Conservation (phyloP, 441 rosid genomes). For the Populus hybrid region DNA sequence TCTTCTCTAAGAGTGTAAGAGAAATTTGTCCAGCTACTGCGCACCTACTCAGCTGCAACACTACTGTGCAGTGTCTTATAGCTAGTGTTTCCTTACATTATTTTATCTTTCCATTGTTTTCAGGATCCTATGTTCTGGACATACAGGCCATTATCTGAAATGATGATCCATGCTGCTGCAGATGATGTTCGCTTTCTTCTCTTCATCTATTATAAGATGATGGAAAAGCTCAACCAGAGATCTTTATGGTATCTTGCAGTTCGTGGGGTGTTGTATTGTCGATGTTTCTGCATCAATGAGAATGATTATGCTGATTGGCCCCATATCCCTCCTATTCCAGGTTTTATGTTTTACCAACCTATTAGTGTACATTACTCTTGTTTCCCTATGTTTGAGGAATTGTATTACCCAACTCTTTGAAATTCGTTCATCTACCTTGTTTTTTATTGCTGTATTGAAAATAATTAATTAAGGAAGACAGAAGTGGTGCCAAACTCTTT, state of each 20-base stretch:
- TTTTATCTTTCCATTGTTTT: conserved; percentile 16
- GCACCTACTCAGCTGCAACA: conserved; percentile 1
- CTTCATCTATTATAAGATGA: conserved; percentile 70
- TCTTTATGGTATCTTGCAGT: conserved; percentile 81
- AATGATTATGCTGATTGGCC: conserved; percentile 77
- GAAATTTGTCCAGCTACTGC: neutral
- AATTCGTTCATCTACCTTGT: neutral
- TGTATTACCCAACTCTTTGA: neutral
- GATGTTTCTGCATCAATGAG: conserved; percentile 82
- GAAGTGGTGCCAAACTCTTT: neutral
- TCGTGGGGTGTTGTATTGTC: conserved; percentile 74
- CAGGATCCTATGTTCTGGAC: conserved; percentile 95
- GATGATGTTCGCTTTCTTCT: conserved; percentile 97
- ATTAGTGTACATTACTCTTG: neutral
- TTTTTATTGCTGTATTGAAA: neutral
- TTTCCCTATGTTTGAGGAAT: neutral
- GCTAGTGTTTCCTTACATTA: conserved; percentile 6
- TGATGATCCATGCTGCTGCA: conserved; percentile 88
- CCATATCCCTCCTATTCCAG: conserved; percentile 66
- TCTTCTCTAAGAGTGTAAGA: neutral
- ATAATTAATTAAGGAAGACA: neutral
- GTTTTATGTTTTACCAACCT: conserved; percentile 29
- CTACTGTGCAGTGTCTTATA: neutral
- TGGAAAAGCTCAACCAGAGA: conserved; percentile 59
- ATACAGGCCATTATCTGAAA: conserved; percentile 74